Percentiles rank a stretch among this genome's conserved stretches.
Conservation (phyloP, 768 basidiomycete species). For the Atractiella rhizophila region DNA sequence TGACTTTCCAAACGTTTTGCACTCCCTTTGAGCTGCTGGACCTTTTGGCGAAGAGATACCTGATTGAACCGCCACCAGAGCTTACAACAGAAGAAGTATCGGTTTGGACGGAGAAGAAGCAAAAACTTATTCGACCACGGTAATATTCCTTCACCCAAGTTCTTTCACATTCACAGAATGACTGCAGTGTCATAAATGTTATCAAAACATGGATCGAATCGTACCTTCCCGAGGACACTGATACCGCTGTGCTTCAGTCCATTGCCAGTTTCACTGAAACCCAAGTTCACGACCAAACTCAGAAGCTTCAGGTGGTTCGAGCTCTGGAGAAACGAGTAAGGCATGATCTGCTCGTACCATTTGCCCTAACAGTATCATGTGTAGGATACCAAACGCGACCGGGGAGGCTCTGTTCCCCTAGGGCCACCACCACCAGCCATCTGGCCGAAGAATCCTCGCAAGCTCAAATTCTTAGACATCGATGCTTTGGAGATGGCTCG, state of each 20-base stretch:
- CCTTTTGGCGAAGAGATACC: conserved; percentile 52
- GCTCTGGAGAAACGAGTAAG: conserved; percentile 14
- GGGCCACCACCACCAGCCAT: conserved; percentile 42
- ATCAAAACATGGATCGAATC: conserved; percentile 69
- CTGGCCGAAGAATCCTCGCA: conserved; percentile 43
- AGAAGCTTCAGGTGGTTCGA: conserved; percentile 13
- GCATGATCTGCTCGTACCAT: background rate
- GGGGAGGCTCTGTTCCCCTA: conserved; percentile 17
- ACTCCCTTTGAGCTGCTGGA: conserved; percentile 58
- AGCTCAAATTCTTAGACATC: conserved; percentile 58
- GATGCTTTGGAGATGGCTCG: conserved; percentile 72
- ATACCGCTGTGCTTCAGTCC: conserved; percentile 48
- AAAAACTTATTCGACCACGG: conserved; percentile 66
- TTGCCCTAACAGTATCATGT: background rate
- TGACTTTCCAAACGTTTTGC: conserved; percentile 90
- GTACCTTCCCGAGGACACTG: conserved; percentile 54
- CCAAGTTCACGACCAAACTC: conserved; percentile 10
- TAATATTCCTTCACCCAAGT: too few species aligned
- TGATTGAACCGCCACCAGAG: conserved; percentile 44
- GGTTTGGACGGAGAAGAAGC: conserved; percentile 66
- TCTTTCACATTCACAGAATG: background rate
- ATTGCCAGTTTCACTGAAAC: conserved; percentile 45
- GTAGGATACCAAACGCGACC: conserved; percentile 6
- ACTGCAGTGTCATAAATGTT: conserved; percentile 53
- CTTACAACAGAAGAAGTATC: conserved; percentile 36